These are phyloP conservation scores for Onygenales sp. DNA, from an alignment of 2,329 filamentous ascomycete species.

Conservation along the genomic window DNA sequence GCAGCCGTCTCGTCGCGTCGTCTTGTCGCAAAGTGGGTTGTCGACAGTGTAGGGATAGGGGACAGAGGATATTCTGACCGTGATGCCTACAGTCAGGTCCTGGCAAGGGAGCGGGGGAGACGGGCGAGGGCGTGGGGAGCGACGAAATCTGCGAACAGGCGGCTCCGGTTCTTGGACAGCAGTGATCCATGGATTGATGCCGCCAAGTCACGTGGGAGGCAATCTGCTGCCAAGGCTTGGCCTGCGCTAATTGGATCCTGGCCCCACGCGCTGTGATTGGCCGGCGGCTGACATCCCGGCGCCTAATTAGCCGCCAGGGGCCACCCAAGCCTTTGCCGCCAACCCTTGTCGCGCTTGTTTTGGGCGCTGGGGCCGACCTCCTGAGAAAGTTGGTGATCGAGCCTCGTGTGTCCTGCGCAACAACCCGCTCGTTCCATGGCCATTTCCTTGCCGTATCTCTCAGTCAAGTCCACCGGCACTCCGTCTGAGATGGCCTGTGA, in stretches of 20 bases:
- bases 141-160: too few relatives aligned
- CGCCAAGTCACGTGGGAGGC: constrained; percentile 1
- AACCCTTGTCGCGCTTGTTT: neutral
- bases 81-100: too few relatives aligned
- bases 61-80: too few relatives aligned
- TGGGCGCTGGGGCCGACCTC: neutral
- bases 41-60: too few relatives aligned
- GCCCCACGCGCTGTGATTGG: neutral
- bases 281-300: neutral
- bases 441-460: neutral
- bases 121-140: too few relatives aligned
- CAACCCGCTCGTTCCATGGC: neutral
- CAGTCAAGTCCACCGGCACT: neutral
- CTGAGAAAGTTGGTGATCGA: neutral
- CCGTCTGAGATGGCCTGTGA: constrained; percentile 6
- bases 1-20: neutral
- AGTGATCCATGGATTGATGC: neutral
- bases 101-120: too few relatives aligned
- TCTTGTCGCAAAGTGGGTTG: neutral
- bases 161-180: too few relatives aligned
- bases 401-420: neutral
- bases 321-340: neutral
- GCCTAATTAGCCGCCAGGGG: neutral
- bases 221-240: neutral
- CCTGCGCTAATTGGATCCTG: neutral